Conservation (phyloP, 192 early-diverging fungal genomes). For the Entomortierella lignicola region DNA sequence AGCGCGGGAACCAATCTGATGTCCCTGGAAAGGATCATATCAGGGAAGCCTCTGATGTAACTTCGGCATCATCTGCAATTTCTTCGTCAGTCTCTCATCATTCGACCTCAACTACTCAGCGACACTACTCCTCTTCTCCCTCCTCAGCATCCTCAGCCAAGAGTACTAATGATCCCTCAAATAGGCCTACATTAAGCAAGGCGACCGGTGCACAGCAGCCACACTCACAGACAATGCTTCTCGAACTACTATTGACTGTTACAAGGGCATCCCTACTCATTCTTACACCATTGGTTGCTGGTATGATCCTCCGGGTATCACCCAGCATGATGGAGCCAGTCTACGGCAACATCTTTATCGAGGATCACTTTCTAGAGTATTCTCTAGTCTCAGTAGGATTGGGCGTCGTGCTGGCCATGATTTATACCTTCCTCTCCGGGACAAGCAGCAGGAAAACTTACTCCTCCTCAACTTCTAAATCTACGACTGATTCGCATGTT, state of each 20-base stretch:
- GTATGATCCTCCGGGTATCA: constrained; percentile 58
- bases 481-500: too few species aligned
- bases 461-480: too few species aligned
- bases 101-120: constrained; percentile 8
- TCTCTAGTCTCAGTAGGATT: constrained; percentile 51
- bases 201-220: constrained; percentile 5
- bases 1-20: not conserved
- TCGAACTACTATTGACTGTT: constrained; percentile 52
- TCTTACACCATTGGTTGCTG: constrained; percentile 55
- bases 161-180: not conserved
- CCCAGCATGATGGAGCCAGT: constrained; percentile 74
- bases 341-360: constrained; percentile 74
- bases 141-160: constrained; percentile 1
- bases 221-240: constrained; percentile 48
- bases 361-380: constrained; percentile 58
- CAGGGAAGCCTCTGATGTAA: not conserved
- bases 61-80: constrained; percentile 10
- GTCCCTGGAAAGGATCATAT: not conserved
- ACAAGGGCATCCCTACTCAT: constrained; percentile 53
- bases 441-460: not conserved
- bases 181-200: not conserved
- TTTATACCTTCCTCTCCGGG: constrained; percentile 24
- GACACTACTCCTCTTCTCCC: constrained; percentile 13
- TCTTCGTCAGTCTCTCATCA: not conserved
- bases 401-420: constrained; percentile 58